Base-by-base conservation (phyloP, 345 rosid species). In the Punica granatum region DNA sequence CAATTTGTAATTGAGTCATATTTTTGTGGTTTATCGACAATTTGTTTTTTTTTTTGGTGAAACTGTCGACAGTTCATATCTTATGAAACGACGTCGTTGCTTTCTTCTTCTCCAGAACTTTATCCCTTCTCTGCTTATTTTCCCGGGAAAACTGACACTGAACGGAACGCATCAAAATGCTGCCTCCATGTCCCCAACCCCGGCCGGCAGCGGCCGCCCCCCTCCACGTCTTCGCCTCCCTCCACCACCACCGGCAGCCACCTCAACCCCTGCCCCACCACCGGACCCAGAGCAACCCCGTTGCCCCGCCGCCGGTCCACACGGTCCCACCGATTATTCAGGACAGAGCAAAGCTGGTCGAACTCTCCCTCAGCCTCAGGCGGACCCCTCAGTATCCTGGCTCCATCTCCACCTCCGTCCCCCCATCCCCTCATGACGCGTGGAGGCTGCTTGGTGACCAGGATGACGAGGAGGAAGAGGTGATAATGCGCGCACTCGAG, bases 401-500 rank as follows among this genome's bases (percentile, higher is more conserved):
- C 12, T 74, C 85, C 51, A 28, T 69, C 9, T 78, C 82, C 42
- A 79, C 68, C 30, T 86, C 85, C 60, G 78, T 87, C 28, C 78
- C 83, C 35, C 79, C 83, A 21, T 70, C 76, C 26, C 78, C 83
- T 11, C 70, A 81, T 30, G 61, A 56, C 16, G 51, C 44, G 7
- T 28, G 12, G 51, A 43, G 28, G 32, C 58, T 54, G 41, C 62
- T 64, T 21, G 82, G 67, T 3, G 75, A 64, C 3, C 74, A 64
- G 0, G 89, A 73, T 4, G 83, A 73, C 1, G 81, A 67, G 13
- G 89, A 85, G 46, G 83, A 77, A 46, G 93, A 84, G 63, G 79
- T 87, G 93, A 80, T 92, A 48, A 69, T 79, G 73, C 82, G 78
- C 62, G 96, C 98, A 16, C 67, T 93, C 25, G 86, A 84, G 80